A percentile compares a stretch with the other conserved stretches of the same genome.
Evolutionary conservation across 768 basidiomycete species (phyloP).

Genomic region (Hericium alpestre): DNA sequence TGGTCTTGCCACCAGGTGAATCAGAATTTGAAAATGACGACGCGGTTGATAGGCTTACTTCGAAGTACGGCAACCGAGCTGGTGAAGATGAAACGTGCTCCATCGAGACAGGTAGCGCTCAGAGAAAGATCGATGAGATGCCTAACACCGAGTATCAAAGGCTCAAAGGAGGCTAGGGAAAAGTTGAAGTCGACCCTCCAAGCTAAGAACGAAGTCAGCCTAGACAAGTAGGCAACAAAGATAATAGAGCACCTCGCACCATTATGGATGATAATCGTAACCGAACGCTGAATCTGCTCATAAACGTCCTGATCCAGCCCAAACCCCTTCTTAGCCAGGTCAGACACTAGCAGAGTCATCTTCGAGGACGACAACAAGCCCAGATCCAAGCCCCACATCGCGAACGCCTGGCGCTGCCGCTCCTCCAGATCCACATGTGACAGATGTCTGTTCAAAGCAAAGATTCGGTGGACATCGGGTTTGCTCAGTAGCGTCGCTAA

Average conservation of each 20-base stretch:
- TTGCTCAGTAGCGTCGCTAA: not conserved
- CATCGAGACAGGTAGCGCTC: not conserved
- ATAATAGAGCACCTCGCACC: slow-evolving; percentile 1
- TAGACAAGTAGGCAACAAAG: not conserved
- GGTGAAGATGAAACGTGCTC: slow-evolving; percentile 1
- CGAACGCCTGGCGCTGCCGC: not conserved
- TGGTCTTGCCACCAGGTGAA: not conserved
- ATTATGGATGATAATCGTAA: slow-evolving; percentile 15
- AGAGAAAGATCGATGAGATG: slow-evolving; percentile 9
- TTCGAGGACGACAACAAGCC: slow-evolving; percentile 9
- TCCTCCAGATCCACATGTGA: not conserved
- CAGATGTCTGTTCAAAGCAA: not conserved
- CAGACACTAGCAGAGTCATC: slow-evolving; percentile 14
- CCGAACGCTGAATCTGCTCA: slow-evolving; percentile 1
- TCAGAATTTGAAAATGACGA: not conserved
- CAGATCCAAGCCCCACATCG: not conserved
- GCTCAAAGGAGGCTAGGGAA: slow-evolving; percentile 6
- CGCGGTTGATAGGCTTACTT: not conserved
- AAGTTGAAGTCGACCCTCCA: slow-evolving; percentile 11
- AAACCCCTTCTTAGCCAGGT: slow-evolving; percentile 6
- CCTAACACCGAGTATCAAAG: slow-evolving; percentile 5
- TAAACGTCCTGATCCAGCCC: slow-evolving; percentile 5
- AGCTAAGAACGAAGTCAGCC: not conserved
- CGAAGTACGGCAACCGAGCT: not conserved
- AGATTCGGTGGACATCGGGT: not conserved